Evolutionary conservation across 306 rosid species (phyloP), one percentile per base, ranked within the genome.

Genomic region (Lupinus albus): DNA sequence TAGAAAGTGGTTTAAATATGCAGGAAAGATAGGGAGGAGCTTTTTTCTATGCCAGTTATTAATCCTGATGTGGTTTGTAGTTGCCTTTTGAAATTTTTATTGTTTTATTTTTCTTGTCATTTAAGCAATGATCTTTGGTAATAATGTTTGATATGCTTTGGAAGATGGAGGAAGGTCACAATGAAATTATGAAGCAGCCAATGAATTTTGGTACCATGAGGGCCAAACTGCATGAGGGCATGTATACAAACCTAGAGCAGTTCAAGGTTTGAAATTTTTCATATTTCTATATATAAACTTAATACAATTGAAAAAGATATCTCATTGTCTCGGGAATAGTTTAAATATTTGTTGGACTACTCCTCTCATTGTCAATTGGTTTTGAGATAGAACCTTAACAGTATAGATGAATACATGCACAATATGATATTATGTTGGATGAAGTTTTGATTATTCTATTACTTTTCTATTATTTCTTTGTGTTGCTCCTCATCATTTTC

Each of bases 171-270:
- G 58, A 9, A 6, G 2, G 38, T 39, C 17, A 61, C 15, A 16
- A 12, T 44, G 8, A 3, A 7, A 11, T 61, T 21, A 28, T 49
- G 13, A 72, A 61, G 62, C 53, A 61, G 46, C 70, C 77, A 13
- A 72, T 72, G 77, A 63, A 72, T 30, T 51, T 72, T 6, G 63
- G 20, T 16, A 72, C 70, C 6, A 51, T 72, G 70, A 50, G 69
- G 36, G 70, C 69, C 32, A 72, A 61, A 51, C 20, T 61, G 16
- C 61, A 72, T 6, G 63, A 72, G 33, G 47, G n/a, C 28, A 20
- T 39, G 46, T 61, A 72, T 25, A 39, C 55, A 39, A 51, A 5
- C 42, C 9, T 72, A 7, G 55, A 50, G 9, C 44, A 36, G 3
- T 25, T 25, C 4, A 11, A 72, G 70, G 77, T 72, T 71, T 60